Base-by-base conservation (phyloP, 2,329 filamentous ascomycete genomes). In the Didymella pinodella region DNA sequence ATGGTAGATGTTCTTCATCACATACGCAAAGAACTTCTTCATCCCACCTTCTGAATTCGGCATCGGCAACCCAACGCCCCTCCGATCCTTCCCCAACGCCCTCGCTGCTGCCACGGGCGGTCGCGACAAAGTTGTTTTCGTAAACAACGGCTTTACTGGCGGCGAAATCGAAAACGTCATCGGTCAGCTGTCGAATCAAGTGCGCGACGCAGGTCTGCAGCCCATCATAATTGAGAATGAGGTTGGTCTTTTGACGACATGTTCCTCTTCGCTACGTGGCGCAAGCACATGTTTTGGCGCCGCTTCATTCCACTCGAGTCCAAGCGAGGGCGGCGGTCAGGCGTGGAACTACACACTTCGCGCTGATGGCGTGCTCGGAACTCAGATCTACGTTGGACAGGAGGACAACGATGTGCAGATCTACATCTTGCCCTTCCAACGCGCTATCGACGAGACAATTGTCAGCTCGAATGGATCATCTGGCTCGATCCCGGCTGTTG, bases 271-370 rank as follows among this genome's bases (percentile, higher is more conserved):
- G 1, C 70, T 83, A 59, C 72, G 81, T 28, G 90, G 90, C 18
- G 87, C 90, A 1, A 90, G 89, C 12, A 79, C 77, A 1, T 95
- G 91, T 75, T 93, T 89, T 71, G 90, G 86, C 18, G 92, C 90
- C 8, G 85, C 90, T 1, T 86, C 90, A 4, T 94, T 96, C 78
- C 82, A 87, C 53, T 89, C 89, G 0, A 96, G 91, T 5, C 91
- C 92, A 0, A 83, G 77, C 1, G 88, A 95, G 78, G 91, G 91
- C 10, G 63, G 74, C 0, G 84, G 83, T 7, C 84, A 84, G 1
- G 77, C 85, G 44, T 97, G 93, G 93, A 96, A 95, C 77, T 97
- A 97, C 72, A 93, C 91, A 0, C 82, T 97, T 26, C 84, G 91
- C 56, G 88, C 88, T 2, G 93, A 97, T 72, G 89, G 89, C 34